phyloP scores from a whole-genome alignment of 1,139 yeast species.

The Yamadazyma diospyri region DNA sequence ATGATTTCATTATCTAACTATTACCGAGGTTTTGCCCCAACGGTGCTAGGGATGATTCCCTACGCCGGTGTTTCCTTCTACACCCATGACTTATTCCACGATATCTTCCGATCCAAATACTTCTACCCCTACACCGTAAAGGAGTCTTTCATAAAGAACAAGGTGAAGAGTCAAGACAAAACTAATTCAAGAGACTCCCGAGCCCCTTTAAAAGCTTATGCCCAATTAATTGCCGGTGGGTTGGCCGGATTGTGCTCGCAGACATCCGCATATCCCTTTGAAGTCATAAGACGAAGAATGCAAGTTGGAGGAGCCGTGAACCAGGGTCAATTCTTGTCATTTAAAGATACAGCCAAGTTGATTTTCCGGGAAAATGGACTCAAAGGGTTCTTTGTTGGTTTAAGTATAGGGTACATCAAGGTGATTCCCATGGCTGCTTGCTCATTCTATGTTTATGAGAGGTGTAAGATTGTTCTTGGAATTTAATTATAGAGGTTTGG shows the following conservation, averaged over 20 bases:
- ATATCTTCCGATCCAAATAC: slow-evolving; percentile 60
- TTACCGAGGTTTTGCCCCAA: slow-evolving; percentile 92
- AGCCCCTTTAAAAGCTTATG: slow-evolving; percentile 79
- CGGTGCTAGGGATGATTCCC: slow-evolving; percentile 93
- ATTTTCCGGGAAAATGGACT: slow-evolving; percentile 73
- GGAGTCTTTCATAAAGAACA: slow-evolving; percentile 13
- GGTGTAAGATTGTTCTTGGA: slow-evolving; percentile 67
- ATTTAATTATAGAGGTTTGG: slow-evolving; percentile 29
- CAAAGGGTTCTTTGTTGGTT: slow-evolving; percentile 87
- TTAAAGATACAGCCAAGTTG: slow-evolving; percentile 50
- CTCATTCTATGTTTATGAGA: slow-evolving; percentile 89
- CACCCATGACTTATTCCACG: slow-evolving; percentile 90
- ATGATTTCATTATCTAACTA: slow-evolving; percentile 59
- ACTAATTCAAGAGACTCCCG: slow-evolving; percentile 48
- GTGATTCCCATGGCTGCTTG: slow-evolving; percentile 98
- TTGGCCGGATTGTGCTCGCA: slow-evolving; percentile 92
- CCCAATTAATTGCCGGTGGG: slow-evolving; percentile 93
- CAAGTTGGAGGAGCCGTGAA: slow-evolving; percentile 87
- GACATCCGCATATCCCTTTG: slow-evolving; percentile 96
- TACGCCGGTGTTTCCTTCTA: slow-evolving; percentile 97
- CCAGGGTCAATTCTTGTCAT: slow-evolving; percentile 56
- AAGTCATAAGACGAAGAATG: slow-evolving; percentile 90
- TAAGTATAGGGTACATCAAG: slow-evolving; percentile 90
- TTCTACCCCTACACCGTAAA: slow-evolving; percentile 58
- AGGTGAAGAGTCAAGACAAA: slow-evolving; percentile 18